Conservation (phyloP, 2,329 filamentous ascomycete species). For the Aspergillus sp. region DNA sequence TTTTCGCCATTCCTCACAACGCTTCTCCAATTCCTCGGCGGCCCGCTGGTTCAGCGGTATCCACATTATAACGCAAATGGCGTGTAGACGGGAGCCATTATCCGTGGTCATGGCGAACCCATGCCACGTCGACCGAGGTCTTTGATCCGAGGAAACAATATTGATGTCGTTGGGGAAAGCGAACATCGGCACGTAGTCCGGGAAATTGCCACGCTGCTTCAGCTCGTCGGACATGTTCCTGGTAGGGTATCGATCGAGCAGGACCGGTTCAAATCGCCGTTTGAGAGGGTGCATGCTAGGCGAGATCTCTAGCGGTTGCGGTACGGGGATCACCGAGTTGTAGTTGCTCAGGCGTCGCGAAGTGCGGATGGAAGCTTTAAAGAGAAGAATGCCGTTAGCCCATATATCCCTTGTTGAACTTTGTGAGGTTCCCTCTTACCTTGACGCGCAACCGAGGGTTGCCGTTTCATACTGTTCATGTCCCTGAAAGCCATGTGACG, state of each 20-base stretch:
- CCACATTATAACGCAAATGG: conserved; percentile 90
- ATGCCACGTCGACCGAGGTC: conserved; percentile 96
- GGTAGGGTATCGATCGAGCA: conserved; percentile 90
- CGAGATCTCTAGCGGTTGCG: conserved; percentile 84
- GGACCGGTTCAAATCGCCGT: conserved; percentile 90
- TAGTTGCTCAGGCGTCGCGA: conserved; percentile 92
- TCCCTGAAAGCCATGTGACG: conserved; percentile 90
- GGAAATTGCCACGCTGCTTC: conserved; percentile 78
- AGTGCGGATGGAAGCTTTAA: conserved; percentile 68
- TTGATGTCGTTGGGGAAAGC: conserved; percentile 98
- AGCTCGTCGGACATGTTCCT: conserved; percentile 78
- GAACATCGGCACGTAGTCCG: conserved; percentile 99
- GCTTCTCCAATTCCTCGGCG: conserved; percentile 70
- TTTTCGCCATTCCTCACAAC: conserved; percentile 84
- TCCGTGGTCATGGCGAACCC: conserved; percentile 97
- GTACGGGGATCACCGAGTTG: conserved; percentile 93
- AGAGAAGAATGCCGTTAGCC: neutral
- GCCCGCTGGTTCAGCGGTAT: conserved; percentile 78
- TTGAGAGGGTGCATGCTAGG: conserved; percentile 95
- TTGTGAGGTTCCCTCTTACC: conserved; percentile 53
- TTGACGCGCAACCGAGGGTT: conserved; percentile 72
- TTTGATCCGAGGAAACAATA: conserved; percentile 91
- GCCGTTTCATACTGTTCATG: conserved; percentile 91
- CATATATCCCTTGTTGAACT: neutral
- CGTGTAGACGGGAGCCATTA: conserved; percentile 88